These are phyloP conservation scores for Penicillium psychrosexuale DNA, from an alignment of 2,329 filamentous ascomycete genomes.

Conservation along the genomic window DNA sequence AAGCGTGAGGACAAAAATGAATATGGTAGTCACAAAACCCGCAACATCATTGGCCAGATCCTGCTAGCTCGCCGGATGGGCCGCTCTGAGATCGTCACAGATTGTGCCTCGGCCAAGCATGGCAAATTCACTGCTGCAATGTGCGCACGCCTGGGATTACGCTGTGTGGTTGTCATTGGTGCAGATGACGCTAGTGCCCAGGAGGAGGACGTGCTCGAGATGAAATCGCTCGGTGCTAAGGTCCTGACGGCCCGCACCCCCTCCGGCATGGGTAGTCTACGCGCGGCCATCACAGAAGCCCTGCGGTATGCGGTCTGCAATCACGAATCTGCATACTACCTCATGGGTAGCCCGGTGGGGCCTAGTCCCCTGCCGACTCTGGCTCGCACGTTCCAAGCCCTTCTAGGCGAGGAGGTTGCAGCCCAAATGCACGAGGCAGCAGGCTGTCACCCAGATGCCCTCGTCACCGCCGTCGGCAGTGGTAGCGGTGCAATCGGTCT, in stretches of 20 bases:
- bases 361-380: slow-evolving; percentile 24
- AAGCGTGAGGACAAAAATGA: slow-evolving; percentile 26
- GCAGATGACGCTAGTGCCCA: slow-evolving; percentile 22
- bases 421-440: slow-evolving; percentile 18
- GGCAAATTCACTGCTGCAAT: slow-evolving; percentile 23
- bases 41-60: slow-evolving; percentile 25
- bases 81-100: slow-evolving; percentile 23
- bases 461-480: slow-evolving; percentile 24
- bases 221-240: slow-evolving; percentile 24
- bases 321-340: slow-evolving; percentile 24
- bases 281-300: slow-evolving; percentile 27
- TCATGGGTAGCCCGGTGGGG: slow-evolving; percentile 26
- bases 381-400: slow-evolving; percentile 24
- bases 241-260: slow-evolving; percentile 21
- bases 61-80: slow-evolving; percentile 24
- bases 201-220: slow-evolving; percentile 21
- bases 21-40: slow-evolving; percentile 25
- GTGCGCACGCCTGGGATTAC: slow-evolving; percentile 21
- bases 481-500: slow-evolving; percentile 24
- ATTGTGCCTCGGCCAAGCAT: slow-evolving; percentile 27
- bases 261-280: slow-evolving; percentile 23
- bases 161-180: slow-evolving; percentile 24
- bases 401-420: slow-evolving; percentile 26
- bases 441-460: slow-evolving; percentile 21
- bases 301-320: slow-evolving; percentile 27